Base-by-base conservation (phyloP, 2,329 filamentous ascomycete species). In the Penicillium freii region DNA sequence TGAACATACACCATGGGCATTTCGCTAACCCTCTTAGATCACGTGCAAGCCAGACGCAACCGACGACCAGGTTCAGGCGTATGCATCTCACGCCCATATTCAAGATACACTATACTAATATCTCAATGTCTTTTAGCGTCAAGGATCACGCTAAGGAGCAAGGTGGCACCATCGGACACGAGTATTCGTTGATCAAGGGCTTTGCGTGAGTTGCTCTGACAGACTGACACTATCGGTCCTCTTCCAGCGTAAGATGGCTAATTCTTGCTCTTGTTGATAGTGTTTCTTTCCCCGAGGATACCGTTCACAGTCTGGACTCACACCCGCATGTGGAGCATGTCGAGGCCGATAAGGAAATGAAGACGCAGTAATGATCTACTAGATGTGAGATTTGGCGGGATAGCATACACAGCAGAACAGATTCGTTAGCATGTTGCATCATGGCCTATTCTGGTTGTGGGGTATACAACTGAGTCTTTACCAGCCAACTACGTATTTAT, bases 111-210 rank as follows among this genome's bases (percentile, higher is more conserved):
- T 21, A 17, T 38, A n/a, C 36, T 57, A 36, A 57, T 21, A 3
- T 5, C 34, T 21, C 2, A 2, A 21, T 48, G 8, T 8, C 5
- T 25, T 47, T 36, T 34, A 57, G 39, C 29, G 33, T 51, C 51
- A 54, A 50, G 40, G 23, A 61, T 1, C 33, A 54, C 10, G 42
- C 47, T 17, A 56, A 17, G 50, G 39, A 51, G 40, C 21, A 61
- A 27, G 54, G 54, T 7, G 54, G 54, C 21, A 9, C n/a, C 1
- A 57, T 57, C 11, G 11, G 17, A 36, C 54, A 57, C 15, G 54
- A 57, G 13, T 57, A 57, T 29, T 15, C 17, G 3, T 33, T 57
- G 51, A 58, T 54, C 56, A 58, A 58, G 51, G 51, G 47, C 43
- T 58, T 58, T 40, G 21, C 43, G 47, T 56, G n/a, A 51, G 51